Evolutionary conservation across 768 basidiomycete species (phyloP).

Genomic region (Leccinum aurantiacum): DNA sequence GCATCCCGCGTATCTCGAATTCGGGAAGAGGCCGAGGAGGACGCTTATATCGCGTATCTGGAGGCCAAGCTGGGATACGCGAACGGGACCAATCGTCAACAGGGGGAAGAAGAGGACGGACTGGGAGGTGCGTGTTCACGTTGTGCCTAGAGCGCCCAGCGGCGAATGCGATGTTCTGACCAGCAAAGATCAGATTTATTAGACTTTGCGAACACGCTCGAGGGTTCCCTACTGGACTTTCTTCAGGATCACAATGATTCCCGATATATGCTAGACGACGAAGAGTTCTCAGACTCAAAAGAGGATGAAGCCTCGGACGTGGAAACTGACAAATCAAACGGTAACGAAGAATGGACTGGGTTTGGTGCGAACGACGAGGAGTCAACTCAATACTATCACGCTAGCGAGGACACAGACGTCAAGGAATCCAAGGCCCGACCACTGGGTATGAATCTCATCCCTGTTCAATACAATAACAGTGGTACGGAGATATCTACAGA

Average conservation of each 20-base stretch:
- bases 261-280: not conserved
- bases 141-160: not conserved
- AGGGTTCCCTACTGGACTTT: no score
- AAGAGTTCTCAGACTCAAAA: conserved; percentile 9
- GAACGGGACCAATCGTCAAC: conserved; percentile 43
- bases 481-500: conserved; percentile 27
- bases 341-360: conserved; percentile 39
- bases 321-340: conserved; percentile 27
- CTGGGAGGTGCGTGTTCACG: conserved; percentile 62
- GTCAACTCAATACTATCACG: not conserved
- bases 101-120: conserved; percentile 67
- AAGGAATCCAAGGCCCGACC: conserved; percentile 6
- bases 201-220: conserved; percentile 43
- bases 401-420: not conserved
- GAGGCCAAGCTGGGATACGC: conserved; percentile 71
- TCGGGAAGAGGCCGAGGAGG: conserved; percentile 64
- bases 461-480: not conserved
- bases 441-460: conserved; percentile 13
- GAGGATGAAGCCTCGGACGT: conserved; percentile 5
- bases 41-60: conserved; percentile 80
- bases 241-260: no score
- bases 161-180: not conserved
- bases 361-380: conserved; percentile 24
- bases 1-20: conserved; percentile 27
- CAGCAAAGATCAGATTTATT: conserved; percentile 33